A percentile compares a stretch with the other conserved stretches of the same genome.
Conservation (phyloP, 176 grass and related monocot genomes). For the Lolium rigidum region DNA sequence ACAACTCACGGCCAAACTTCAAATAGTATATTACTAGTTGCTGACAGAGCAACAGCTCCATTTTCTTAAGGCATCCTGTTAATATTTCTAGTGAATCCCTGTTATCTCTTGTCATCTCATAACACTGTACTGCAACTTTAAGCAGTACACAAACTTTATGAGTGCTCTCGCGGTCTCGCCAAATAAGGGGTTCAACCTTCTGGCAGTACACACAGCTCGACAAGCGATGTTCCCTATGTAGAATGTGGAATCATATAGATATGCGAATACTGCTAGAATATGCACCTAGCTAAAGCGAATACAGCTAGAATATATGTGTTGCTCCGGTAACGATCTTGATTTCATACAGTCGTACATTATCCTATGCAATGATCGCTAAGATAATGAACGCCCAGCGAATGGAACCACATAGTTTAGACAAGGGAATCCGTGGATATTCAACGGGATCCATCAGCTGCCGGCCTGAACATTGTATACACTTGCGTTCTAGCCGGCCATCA, state of each 20-base stretch:
- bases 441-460: not conserved
- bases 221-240: too few relatives aligned
- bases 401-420: not conserved
- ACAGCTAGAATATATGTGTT: not conserved
- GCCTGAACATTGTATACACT: not conserved
- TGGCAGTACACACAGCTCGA: too few relatives aligned
- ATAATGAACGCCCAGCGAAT: not conserved
- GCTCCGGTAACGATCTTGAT: not conserved
- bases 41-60: not conserved
- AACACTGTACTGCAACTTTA: not conserved
- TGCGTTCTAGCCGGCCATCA: not conserved
- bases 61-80: not conserved
- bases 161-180: not conserved
- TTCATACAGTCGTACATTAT: too few relatives aligned
- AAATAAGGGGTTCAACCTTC: too few relatives aligned
- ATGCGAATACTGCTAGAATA: too few relatives aligned
- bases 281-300: too few relatives aligned
- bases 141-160: not conserved
- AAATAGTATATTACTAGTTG: not conserved
- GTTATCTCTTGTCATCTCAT: not conserved
- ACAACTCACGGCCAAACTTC: not conserved
- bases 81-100: not conserved
- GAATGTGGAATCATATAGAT: not conserved
- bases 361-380: not conserved
- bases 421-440: not conserved